Evolutionary conservation across 2,329 filamentous ascomycete species (phyloP), one percentile per base, ranked within the genome.

Genomic region (Botrytis pseudocinerea): DNA sequence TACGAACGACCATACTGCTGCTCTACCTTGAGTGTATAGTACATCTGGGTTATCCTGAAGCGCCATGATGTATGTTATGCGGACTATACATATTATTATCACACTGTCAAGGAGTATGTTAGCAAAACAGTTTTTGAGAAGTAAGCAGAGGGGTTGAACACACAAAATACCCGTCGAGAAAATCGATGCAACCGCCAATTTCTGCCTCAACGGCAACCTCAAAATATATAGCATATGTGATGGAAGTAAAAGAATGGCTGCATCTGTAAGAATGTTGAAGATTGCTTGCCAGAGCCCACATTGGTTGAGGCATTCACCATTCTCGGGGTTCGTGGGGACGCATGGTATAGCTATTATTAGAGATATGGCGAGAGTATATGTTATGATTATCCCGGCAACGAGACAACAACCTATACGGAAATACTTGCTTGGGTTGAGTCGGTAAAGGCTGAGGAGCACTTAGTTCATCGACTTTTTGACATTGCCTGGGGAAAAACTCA

Each of bases 1-100:
- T 2, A 65, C 62, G 12, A 35, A 65, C 62, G 62, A 65, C 62
- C 62, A 65, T 35, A 65, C n/a, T 48, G 62, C 62, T 35, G 62
- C 62, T 65, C 42, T 35, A 20, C 62, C 62, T 35, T 65, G 62
- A 16, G 42, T 65, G 28, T 65, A 65, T n/a, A 65, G 62, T 9
- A 46, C 62, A 35, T 65, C 62, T 35, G 62, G 28, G 6, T 65
- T 65, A 38, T 48, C 6, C 25, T 65, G 62, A 8, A 65, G 28
- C 10, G 62, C 62, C 62, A 48, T 65, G 0, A 65, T 65, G 12
- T 65, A 65, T 35, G 62, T 65, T 48, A 65, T 65, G 12, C 62
- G 62, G 7, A 65, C 42, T 16, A 65, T n/a, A 48, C 62, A 65
- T 4, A 65, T 65, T 12, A 65, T 65, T 7, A 65, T 65, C 20